Evolutionary conservation across 2,329 filamentous ascomycete genomes (phyloP).

Genomic region (Hypoxylon sp.): DNA sequence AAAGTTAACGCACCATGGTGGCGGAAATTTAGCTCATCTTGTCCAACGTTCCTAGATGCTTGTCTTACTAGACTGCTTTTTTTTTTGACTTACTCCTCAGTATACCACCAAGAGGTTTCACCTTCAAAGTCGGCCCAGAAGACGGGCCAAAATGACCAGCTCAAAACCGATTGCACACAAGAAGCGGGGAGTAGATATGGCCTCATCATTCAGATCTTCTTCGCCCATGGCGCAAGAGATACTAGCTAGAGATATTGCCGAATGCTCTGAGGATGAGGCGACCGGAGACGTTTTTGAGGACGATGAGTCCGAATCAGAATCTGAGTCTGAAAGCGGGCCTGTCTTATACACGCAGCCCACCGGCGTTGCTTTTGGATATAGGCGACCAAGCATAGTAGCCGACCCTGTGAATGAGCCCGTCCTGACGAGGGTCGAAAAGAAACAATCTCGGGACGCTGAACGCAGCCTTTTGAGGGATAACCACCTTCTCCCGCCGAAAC

Average conservation of each 20-base stretch:
- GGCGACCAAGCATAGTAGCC: conserved; percentile 78
- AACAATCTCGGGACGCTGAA: conserved; percentile 71
- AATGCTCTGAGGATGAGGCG: conserved; percentile 71
- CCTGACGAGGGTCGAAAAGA: conserved; percentile 69
- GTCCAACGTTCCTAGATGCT: background rate
- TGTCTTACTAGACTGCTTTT: conserved; percentile 8
- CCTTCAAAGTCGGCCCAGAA: background rate
- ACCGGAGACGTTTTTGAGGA: conserved; percentile 54
- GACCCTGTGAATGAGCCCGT: conserved; percentile 62
- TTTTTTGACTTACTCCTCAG: conserved; percentile 11
- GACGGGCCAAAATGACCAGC: conserved; percentile 43
- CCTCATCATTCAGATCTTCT: conserved; percentile 68
- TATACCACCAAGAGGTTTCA: background rate
- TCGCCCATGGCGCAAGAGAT: conserved; percentile 78
- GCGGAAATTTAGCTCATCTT: background rate
- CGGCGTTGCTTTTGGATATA: conserved; percentile 80
- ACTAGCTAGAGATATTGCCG: conserved; percentile 76
- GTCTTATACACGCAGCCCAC: conserved; percentile 81
- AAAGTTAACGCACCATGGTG: background rate
- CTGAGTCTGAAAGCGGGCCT: conserved; percentile 60
- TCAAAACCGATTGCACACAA: conserved; percentile 48
- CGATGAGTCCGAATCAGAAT: conserved; percentile 53
- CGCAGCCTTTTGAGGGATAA: conserved; percentile 75
- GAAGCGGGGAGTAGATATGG: conserved; percentile 51
- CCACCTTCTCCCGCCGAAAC: conserved; percentile 75